Evolutionary conservation across 2,329 filamentous ascomycete genomes (phyloP).

Genomic region (Tricladium varicosporioides): DNA sequence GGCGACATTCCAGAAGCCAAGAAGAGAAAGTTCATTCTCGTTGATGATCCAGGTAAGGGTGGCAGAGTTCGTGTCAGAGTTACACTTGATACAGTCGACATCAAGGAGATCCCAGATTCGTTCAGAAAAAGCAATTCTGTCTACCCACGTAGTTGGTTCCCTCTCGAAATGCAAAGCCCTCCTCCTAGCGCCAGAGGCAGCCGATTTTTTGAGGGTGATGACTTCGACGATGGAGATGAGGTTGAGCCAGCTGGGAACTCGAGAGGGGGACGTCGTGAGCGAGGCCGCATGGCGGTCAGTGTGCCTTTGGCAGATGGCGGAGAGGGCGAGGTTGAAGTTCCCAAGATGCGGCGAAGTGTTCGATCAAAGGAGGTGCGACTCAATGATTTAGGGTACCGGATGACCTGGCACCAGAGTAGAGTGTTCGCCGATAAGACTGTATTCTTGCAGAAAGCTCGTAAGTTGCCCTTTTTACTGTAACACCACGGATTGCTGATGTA

Average conservation of each 20-base stretch:
- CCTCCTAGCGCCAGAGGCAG: slow-evolving; percentile 73
- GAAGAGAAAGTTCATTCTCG: slow-evolving; percentile 93
- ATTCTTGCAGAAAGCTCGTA: slow-evolving; percentile 87
- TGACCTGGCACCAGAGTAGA: slow-evolving; percentile 95
- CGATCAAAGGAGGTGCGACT: slow-evolving; percentile 82
- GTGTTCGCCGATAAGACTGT: slow-evolving; percentile 84
- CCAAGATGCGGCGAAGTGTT: slow-evolving; percentile 66
- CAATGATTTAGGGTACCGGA: slow-evolving; percentile 90
- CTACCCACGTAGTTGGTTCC: slow-evolving; percentile 88
- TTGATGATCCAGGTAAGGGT: slow-evolving; percentile 82
- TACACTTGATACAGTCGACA: slow-evolving; percentile 88
- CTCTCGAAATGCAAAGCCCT: slow-evolving; percentile 86
- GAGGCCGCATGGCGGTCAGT: slow-evolving; percentile 51
- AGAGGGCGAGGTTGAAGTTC: slow-evolving; percentile 72
- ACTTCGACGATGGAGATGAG: slow-evolving; percentile 56
- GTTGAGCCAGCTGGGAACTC: slow-evolving; percentile 26
- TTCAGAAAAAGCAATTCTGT: slow-evolving; percentile 90
- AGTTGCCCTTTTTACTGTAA: too few relatives aligned
- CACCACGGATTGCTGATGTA: slow-evolving; percentile 9
- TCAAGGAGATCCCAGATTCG: slow-evolving; percentile 92
- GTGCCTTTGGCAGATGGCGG: slow-evolving; percentile 68
- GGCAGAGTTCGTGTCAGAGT: slow-evolving; percentile 84
- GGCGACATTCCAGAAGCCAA: slow-evolving; percentile 86
- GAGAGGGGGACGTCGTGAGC: slow-evolving; percentile 28
- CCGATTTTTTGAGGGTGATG: slow-evolving; percentile 70